A percentile compares a stretch with the other conserved stretches of the same genome.
These are phyloP conservation scores for Ceratocystis eucalypticola DNA, from an alignment of 2,329 filamentous ascomycete genomes.

Conservation along the genomic window DNA sequence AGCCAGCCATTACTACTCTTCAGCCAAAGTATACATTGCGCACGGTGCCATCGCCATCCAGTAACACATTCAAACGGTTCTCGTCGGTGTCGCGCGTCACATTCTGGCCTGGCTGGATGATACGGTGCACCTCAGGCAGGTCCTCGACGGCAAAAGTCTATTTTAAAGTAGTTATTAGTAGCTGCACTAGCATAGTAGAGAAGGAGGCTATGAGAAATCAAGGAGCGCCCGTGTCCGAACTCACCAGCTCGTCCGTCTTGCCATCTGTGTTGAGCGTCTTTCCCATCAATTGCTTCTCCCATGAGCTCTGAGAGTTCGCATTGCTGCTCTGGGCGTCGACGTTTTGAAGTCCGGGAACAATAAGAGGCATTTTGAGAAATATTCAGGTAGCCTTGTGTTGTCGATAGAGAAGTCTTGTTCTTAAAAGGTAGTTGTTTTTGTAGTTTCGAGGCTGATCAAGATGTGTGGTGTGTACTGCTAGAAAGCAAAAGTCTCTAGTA, in stretches of 20 bases:
- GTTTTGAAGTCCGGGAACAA: constrained; percentile 44
- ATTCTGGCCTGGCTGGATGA: constrained; percentile 44
- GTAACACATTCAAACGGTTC: constrained; percentile 44
- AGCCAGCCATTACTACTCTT: constrained; percentile 10
- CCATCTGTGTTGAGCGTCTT: constrained; percentile 43
- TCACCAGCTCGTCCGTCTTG: constrained; percentile 38
- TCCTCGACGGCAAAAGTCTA: constrained; percentile 49
- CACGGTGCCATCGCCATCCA: constrained; percentile 47
- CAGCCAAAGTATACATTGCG: constrained; percentile 45
- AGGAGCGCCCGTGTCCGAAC: constrained; percentile 19
- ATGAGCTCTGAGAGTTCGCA: constrained; percentile 38
- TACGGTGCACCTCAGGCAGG: constrained; percentile 41
- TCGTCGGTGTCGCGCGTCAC: constrained; percentile 44
- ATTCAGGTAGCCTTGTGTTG: not conserved
- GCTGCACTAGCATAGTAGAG: too few relatives aligned
- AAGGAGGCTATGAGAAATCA: too few relatives aligned
- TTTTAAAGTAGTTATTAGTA: not conserved
- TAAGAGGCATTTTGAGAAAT: constrained; percentile 45
- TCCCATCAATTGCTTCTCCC: constrained; percentile 49
- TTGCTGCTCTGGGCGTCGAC: constrained; percentile 24
- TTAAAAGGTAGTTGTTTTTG: too few relatives aligned
- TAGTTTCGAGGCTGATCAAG: not conserved
- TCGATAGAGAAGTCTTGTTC: not conserved
- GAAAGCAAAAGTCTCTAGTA: not conserved
- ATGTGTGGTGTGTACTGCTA: not conserved